Evolutionary conservation across 345 rosid genomes (phyloP).

Genomic region (Noccaea caerulescens): DNA sequence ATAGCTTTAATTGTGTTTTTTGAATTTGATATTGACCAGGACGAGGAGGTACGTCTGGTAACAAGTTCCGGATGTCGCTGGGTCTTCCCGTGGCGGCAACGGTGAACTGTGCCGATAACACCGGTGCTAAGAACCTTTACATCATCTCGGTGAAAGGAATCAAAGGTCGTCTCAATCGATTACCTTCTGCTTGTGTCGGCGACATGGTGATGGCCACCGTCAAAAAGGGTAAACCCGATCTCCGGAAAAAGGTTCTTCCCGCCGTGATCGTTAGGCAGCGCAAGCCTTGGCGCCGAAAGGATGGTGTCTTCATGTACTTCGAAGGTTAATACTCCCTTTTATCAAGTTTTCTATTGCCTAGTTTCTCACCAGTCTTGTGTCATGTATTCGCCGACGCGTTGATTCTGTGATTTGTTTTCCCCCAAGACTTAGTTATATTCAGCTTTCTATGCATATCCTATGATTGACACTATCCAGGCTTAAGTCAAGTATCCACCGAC

Average conservation of each 20-base stretch:
- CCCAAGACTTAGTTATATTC: neutral
- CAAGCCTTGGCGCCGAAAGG: conserved; percentile 99
- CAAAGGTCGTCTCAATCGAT: conserved; percentile 86
- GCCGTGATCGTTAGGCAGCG: conserved; percentile 96
- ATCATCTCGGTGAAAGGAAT: conserved; percentile 95
- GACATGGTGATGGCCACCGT: conserved; percentile 99
- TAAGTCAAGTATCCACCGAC: conserved; percentile 66
- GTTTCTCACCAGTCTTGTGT: conserved; percentile 42
- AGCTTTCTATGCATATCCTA: neutral
- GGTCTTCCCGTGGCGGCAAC: conserved; percentile 99
- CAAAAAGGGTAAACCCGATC: conserved; percentile 95
- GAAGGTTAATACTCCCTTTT: conserved; percentile 57
- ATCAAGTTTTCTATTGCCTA: too few relatives aligned
- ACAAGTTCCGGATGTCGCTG: conserved; percentile 95
- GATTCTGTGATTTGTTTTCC: neutral
- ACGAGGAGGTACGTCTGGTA: conserved; percentile 96
- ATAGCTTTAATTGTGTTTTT: neutral
- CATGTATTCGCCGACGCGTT: conserved; percentile 49
- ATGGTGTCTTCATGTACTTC: conserved; percentile 95
- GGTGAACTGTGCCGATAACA: conserved; percentile 97
- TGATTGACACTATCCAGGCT: conserved; percentile 45
- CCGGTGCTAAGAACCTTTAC: conserved; percentile 94
- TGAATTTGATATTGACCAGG: conserved; percentile 43
- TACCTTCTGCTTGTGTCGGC: conserved; percentile 93
- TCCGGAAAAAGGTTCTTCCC: conserved; percentile 92